Conservation (phyloP, 805 yeast species). For the Isabelozyma pseudorhagii region DNA sequence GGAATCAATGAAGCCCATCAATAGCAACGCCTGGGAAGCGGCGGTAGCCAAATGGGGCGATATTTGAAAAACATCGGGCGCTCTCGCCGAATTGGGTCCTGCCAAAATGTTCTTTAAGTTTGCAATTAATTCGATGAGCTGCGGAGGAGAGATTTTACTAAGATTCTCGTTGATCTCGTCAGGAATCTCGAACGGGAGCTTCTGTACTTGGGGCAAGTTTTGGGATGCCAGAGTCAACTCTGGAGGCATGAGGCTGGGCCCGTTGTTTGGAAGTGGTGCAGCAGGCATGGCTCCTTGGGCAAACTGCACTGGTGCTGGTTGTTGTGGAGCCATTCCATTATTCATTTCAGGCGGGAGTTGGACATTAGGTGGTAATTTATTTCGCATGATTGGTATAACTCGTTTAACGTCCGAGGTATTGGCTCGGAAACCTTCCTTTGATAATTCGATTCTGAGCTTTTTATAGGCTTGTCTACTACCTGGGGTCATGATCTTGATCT, state of each 20-base stretch:
- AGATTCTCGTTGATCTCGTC: slow-evolving; percentile 62
- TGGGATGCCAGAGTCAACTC: slow-evolving; percentile 53
- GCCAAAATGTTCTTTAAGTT: slow-evolving; percentile 57
- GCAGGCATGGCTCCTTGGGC: neutral
- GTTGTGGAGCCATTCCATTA: slow-evolving; percentile 1
- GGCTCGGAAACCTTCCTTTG: slow-evolving; percentile 54
- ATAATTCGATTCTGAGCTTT: slow-evolving; percentile 53
- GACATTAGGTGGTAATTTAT: slow-evolving; percentile 55
- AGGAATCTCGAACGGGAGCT: slow-evolving; percentile 44
- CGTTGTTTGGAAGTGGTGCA: neutral
- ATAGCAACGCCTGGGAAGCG: slow-evolving; percentile 68
- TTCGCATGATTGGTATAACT: slow-evolving; percentile 41
- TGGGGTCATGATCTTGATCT: slow-evolving; percentile 37
- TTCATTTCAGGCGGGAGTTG: slow-evolving; percentile 50
- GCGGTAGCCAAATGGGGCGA: slow-evolving; percentile 60
- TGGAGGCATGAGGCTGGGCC: slow-evolving; percentile 37
- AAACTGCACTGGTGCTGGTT: neutral
- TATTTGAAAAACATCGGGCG: slow-evolving; percentile 50
- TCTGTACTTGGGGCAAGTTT: slow-evolving; percentile 48
- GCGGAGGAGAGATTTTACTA: slow-evolving; percentile 66
- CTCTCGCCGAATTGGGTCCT: slow-evolving; percentile 49
- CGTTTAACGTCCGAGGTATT: slow-evolving; percentile 35
- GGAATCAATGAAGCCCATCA: slow-evolving; percentile 74
- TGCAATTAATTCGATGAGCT: slow-evolving; percentile 64
- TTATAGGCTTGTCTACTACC: slow-evolving; percentile 26